Conservation (phyloP, 345 rosid genomes). For the Gossypium australe region DNA sequence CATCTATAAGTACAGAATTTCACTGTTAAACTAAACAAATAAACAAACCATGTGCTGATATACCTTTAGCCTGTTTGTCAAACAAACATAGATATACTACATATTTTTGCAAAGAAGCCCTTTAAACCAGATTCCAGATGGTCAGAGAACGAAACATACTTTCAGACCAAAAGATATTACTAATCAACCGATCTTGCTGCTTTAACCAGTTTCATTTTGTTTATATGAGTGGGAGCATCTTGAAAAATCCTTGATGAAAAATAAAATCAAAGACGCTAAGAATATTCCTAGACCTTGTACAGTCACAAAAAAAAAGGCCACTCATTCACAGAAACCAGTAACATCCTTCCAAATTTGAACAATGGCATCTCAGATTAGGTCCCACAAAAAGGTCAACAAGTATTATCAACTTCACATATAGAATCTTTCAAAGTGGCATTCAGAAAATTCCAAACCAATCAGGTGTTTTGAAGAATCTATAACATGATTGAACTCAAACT, state of each 20-base stretch:
- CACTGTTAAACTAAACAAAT: not conserved
- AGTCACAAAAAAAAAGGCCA: conserved; percentile 21
- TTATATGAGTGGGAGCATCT: conserved; percentile 7
- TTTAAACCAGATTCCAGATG: not conserved
- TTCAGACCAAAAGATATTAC: not conserved
- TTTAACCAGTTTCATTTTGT: conserved; percentile 10
- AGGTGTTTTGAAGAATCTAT: conserved; percentile 7
- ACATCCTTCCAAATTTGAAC: conserved; percentile 20
- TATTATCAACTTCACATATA: conserved; percentile 16
- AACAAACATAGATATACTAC: not conserved
- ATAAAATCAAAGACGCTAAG: conserved; percentile 17
- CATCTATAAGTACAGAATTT: conserved; percentile 14
- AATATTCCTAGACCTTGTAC: conserved; percentile 20
- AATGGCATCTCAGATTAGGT: conserved; percentile 23
- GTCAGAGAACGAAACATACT: no score
- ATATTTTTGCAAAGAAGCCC: not conserved
- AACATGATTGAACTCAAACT: not conserved
- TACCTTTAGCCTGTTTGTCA: not conserved
- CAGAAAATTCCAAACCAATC: conserved; percentile 11
- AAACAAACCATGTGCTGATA: not conserved
- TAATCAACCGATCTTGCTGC: conserved; percentile 4
- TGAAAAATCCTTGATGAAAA: conserved; percentile 17
- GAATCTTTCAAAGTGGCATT: conserved; percentile 22
- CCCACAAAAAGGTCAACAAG: conserved; percentile 23
- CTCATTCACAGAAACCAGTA: conserved; percentile 17